Base-by-base conservation (phyloP, 2,329 filamentous ascomycete genomes). In the Aspergillus fijiensis region DNA sequence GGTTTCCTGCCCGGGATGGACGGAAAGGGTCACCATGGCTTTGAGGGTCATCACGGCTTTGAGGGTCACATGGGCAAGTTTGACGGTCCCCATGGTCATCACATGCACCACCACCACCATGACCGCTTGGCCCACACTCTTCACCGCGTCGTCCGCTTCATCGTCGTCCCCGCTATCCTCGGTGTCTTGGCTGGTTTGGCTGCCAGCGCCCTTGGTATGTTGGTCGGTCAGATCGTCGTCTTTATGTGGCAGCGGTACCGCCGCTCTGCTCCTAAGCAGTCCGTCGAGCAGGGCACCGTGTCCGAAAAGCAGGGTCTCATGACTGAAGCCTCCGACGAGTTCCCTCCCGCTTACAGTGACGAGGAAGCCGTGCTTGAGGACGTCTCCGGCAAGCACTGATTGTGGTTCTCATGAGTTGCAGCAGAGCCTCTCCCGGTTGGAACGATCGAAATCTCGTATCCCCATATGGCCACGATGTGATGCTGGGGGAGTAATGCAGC, bases 201-300 rank as follows among this genome's bases (percentile, higher is more conserved):
- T 49, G 79, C 79, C 29, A 79, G 76, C 60, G 77, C 76, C 10
- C 64, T 82, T 49, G 80, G 79, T 51, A 79, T 81, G 76, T 67
- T 82, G n/a, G 71, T 81, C 49, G 79, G 79, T 31, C 79, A 81
- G 67, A 65, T 74, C 31, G 72, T 80, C 48, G 72, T 79, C 31
- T 80, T 77, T 67, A 52, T 81, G 50, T 81, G 80, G 78, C 70
- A 74, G 53, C 75, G 74, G 59, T 76, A 73, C 65, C 76, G 73
- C 52, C 73, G 74, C 23, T 69, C 69, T 51, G 62, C 68, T 27
- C 65, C 63, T 29, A 58, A 66, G 51, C 68, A 72, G 49, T 65
- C 69, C 39, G 64, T 70, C 58, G 76, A 78, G 60, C 65, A 72
- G 35, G 77, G 74, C 19, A 71, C 73, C n/a, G 69, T 69, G 31